Percentiles rank a stretch among this genome's conserved stretches.
Conservation (phyloP, 805 yeast genomes). For the Yamadazyma phyllophila region DNA sequence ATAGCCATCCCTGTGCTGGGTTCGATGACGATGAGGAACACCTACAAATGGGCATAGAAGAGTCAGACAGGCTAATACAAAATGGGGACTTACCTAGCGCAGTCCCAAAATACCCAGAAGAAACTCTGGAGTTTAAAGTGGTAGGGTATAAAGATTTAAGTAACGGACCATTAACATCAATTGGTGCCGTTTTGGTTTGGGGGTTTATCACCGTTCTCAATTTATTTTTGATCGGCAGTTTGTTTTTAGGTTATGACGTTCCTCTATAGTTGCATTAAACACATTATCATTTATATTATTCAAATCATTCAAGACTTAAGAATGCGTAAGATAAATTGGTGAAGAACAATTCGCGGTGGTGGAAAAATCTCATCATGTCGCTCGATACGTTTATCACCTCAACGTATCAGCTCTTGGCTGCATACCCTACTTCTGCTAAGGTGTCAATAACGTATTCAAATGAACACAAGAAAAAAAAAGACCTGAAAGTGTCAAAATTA, state of each 20-base stretch:
- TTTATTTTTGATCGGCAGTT: conserved; percentile 56
- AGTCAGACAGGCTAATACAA: conserved; percentile 18
- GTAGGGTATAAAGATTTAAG: conserved; percentile 61
- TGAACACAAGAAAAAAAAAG: conserved; percentile 22
- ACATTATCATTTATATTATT: background rate
- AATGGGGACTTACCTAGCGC: conserved; percentile 1
- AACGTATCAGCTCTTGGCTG: conserved; percentile 28
- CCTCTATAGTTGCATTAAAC: conserved; percentile 17
- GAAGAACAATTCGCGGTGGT: background rate
- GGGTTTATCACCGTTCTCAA: conserved; percentile 68
- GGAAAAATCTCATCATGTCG: conserved; percentile 3
- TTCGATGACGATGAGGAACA: conserved; percentile 34
- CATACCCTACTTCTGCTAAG: conserved; percentile 35
- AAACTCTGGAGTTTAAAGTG: conserved; percentile 1
- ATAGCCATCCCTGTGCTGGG: conserved; percentile 42
- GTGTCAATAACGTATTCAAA: conserved; percentile 39
- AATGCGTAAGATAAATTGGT: background rate
- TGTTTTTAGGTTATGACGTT: conserved; percentile 27
- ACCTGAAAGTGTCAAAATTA: conserved; percentile 9
- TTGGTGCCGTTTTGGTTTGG: conserved; percentile 63
- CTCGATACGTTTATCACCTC: conserved; percentile 13
- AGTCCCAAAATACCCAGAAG: background rate
- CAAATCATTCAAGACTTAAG: background rate
- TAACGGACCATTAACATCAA: conserved; percentile 55
- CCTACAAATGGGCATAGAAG: conserved; percentile 3